These are phyloP conservation scores for Pythium volutum DNA, from an alignment of 352 stramenopile species.

Conservation along the genomic window DNA sequence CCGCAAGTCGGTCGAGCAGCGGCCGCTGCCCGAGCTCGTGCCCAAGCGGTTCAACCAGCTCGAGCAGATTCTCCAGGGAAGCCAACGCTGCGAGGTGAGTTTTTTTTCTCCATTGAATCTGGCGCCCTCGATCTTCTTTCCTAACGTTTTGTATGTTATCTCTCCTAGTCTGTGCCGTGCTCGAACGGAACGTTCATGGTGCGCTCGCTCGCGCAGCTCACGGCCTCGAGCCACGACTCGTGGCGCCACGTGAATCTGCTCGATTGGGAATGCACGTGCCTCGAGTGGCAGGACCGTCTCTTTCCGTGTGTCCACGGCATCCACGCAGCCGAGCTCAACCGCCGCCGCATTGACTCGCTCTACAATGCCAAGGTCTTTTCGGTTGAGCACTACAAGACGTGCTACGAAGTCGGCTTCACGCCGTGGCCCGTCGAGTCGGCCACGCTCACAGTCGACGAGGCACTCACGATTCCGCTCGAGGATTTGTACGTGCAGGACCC, in stretches of 20 bases:
- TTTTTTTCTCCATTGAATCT: neutral
- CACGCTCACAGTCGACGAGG: conserved; percentile 35
- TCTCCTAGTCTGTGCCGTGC: conserved; percentile 65
- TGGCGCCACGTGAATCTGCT: conserved; percentile 77
- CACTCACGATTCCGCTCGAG: conserved; percentile 66
- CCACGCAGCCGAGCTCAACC: conserved; percentile 67
- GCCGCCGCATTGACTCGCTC: conserved; percentile 66
- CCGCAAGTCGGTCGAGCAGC: conserved; percentile 49
- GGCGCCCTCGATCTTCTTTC: no score
- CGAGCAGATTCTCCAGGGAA: conserved; percentile 66
- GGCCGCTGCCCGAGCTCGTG: conserved; percentile 57
- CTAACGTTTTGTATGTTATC: neutral
- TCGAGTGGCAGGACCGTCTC: conserved; percentile 76
- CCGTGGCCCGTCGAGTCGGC: conserved; percentile 61
- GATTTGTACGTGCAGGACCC: conserved; percentile 54
- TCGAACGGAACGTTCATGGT: conserved; percentile 80
- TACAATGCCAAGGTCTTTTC: conserved; percentile 70
- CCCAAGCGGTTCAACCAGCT: conserved; percentile 58
- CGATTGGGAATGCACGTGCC: conserved; percentile 75
- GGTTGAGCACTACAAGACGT: conserved; percentile 58
- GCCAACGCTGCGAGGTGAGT: conserved; percentile 75
- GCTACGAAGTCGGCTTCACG: conserved; percentile 57
- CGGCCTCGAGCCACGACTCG: conserved; percentile 53
- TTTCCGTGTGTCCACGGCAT: conserved; percentile 79
- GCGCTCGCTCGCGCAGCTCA: conserved; percentile 56